These are phyloP conservation scores for Lagenidium giganteum DNA, from an alignment of 352 stramenopile species.

Conservation along the genomic window DNA sequence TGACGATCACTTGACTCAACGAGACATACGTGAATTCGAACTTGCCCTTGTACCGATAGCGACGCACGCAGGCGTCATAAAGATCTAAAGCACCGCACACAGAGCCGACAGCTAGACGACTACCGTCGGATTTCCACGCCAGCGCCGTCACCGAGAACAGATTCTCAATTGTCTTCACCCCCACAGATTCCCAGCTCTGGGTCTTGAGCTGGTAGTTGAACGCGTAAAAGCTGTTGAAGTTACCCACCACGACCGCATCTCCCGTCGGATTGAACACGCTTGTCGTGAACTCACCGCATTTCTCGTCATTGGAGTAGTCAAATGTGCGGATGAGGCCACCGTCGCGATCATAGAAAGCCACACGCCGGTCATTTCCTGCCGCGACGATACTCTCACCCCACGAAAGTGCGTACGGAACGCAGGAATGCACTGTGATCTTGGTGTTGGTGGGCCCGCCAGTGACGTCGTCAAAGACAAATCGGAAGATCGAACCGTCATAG, in stretches of 20 bases:
- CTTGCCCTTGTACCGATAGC: conserved; percentile 91
- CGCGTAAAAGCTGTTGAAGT: conserved; percentile 92
- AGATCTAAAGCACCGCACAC: conserved; percentile 90
- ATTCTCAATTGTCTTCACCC: conserved; percentile 87
- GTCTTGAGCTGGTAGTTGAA: conserved; percentile 84
- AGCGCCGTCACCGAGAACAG: conserved; percentile 92
- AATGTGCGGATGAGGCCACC: conserved; percentile 83
- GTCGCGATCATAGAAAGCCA: conserved; percentile 91
- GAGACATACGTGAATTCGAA: conserved; percentile 96
- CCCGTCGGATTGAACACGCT: conserved; percentile 88
- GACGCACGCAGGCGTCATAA: conserved; percentile 90
- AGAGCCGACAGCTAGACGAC: conserved; percentile 84
- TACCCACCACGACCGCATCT: conserved; percentile 89
- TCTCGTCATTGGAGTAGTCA: conserved; percentile 85
- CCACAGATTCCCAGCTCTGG: conserved; percentile 79
- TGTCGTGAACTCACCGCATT: conserved; percentile 77
- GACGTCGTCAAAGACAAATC: conserved; percentile 89
- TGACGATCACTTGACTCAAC: conserved; percentile 92
- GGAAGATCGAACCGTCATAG: conserved; percentile 90
- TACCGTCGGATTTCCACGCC: conserved; percentile 90
- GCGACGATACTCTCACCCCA: conserved; percentile 90
- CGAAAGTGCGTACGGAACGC: conserved; percentile 85
- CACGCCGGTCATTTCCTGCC: conserved; percentile 87
- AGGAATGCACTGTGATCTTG: conserved; percentile 87
- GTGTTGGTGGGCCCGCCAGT: conserved; percentile 71